Conservation (phyloP, 139 green algal species). For the Pleodorina starrii region DNA sequence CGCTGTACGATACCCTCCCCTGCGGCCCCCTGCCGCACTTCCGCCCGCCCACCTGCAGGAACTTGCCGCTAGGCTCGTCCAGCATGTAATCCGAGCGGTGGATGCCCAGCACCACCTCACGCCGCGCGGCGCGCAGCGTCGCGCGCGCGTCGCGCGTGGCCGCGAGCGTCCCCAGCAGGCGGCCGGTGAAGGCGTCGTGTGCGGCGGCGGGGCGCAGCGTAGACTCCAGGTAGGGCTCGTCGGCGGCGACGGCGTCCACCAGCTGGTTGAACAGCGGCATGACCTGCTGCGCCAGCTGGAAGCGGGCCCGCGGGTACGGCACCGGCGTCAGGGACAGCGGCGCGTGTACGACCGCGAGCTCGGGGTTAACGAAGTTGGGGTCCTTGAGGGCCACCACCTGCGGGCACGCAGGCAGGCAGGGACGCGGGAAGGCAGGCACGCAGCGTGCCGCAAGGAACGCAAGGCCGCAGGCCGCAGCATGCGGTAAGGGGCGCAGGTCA, state of each 20-base stretch:
- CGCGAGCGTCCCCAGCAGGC: slow-evolving; percentile 71
- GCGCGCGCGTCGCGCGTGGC: slow-evolving; percentile 4
- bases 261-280: slow-evolving; percentile 89
- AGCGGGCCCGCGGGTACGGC: slow-evolving; percentile 81
- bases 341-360: slow-evolving; percentile 78
- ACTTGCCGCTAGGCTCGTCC: slow-evolving; percentile 82
- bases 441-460: no score
- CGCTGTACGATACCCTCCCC: no score
- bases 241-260: slow-evolving; percentile 83
- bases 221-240: slow-evolving; percentile 83
- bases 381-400: slow-evolving; percentile 60
- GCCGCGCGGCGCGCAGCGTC: neutral
- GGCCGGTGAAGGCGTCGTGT: slow-evolving; percentile 90
- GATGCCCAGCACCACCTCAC: slow-evolving; percentile 83
- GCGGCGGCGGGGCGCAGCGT: slow-evolving; percentile 69
- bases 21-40: neutral
- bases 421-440: no score
- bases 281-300: slow-evolving; percentile 70
- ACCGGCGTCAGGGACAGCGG: slow-evolving; percentile 89
- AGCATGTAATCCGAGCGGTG: slow-evolving; percentile 99
- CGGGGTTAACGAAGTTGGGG: slow-evolving; percentile 38
- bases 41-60: slow-evolving; percentile 84
- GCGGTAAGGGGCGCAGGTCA: no score
- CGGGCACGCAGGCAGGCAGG: neutral
- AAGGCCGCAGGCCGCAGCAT: no score